Base-by-base conservation (phyloP, 1,139 yeast genomes). In the Suhomyces bokatorum region DNA sequence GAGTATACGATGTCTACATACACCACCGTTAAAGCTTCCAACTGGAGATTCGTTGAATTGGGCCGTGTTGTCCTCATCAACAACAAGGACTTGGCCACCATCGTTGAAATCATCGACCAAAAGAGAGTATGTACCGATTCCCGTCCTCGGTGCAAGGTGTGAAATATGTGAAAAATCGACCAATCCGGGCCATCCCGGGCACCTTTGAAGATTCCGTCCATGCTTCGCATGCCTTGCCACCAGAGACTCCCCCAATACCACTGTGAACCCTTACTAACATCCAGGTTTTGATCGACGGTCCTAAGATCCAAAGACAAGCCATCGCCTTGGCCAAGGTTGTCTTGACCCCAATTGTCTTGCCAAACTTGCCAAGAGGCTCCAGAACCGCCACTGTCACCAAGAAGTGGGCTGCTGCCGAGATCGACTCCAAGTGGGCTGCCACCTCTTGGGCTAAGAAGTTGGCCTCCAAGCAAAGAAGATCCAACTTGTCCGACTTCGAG, bases 21-120 rank as follows among this genome's bases (percentile, higher is more conserved):
- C 62, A 64, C 96, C 73, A 79, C 87, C 72, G 95, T 91, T 77
- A 87, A 87, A 82, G 87, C 96, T 75, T 82, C 96, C 77, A 88
- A 87, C 91, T 91, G 97, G 98, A 89, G 97, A 87, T 85, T 82
- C 74, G 99, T 95, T 75, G 97, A 93, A 83, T 87, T 91, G 71
- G 99, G 99, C 75, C 97, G 99, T 82, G 89, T 95, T 73, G 97
- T 91, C 77, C 86, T 91, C 72, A 73, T 93, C 74, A 77, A 83
- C 83, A 80, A 83, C 79, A 86, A 87, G 78, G 69, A 70, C 53
- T 81, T 91, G 71, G 98, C 97, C 68, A 80, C 95, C 72, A 83
- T 91, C 69, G 97, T 90, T 69, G 99, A 95, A 83, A 89, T 95
- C 80, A 88, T 95, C 72, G 98, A 95, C 83, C 97, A 91, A 84